Conservation (phyloP, 1,284 basidiomycete species). For the Schizopora paradoxa region DNA sequence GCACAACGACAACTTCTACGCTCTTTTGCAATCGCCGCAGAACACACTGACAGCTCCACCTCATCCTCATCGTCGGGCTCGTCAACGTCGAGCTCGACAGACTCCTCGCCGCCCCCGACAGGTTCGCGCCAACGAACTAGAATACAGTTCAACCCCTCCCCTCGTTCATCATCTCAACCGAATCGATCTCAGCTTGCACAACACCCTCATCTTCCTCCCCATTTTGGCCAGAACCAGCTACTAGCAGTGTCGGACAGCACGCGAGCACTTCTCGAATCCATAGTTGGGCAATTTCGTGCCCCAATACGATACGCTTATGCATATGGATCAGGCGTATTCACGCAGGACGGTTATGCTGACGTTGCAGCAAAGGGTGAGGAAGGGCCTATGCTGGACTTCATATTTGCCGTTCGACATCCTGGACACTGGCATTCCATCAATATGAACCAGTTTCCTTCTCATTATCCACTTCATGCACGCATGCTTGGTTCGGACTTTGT, state of each 20-base stretch:
- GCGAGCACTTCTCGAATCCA: conserved; percentile 68
- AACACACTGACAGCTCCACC: no score
- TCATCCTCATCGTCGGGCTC: conserved; percentile 8
- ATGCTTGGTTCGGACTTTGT: conserved; percentile 76
- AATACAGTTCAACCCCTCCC: conserved; percentile 37
- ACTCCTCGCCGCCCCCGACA: conserved; percentile 5
- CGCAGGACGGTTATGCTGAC: conserved; percentile 82
- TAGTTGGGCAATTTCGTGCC: conserved; percentile 73
- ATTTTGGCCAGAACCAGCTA: conserved; percentile 78
- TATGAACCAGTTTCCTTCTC: conserved; percentile 81
- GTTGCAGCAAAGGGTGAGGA: conserved; percentile 29
- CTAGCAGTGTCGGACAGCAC: conserved; percentile 73
- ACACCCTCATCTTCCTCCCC: conserved; percentile 55
- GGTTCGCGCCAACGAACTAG: conserved; percentile 12
- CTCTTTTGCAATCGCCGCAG: conserved; percentile 17
- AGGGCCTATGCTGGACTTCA: conserved; percentile 88
- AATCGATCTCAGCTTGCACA: conserved; percentile 35
- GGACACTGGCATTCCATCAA: conserved; percentile 94
- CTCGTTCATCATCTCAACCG: conserved; percentile 43
- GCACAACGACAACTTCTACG: conserved; percentile 7
- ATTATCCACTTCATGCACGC: conserved; percentile 88
- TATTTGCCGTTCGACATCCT: conserved; percentile 90
- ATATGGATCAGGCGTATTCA: conserved; percentile 92
- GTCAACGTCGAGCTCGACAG: not conserved
- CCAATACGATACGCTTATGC: conserved; percentile 92